A percentile compares a stretch with the other conserved stretches of the same genome.
These are phyloP conservation scores for Neurospora sp. DNA, from an alignment of 495 filamentous ascomycete genomes.

Conservation along the genomic window DNA sequence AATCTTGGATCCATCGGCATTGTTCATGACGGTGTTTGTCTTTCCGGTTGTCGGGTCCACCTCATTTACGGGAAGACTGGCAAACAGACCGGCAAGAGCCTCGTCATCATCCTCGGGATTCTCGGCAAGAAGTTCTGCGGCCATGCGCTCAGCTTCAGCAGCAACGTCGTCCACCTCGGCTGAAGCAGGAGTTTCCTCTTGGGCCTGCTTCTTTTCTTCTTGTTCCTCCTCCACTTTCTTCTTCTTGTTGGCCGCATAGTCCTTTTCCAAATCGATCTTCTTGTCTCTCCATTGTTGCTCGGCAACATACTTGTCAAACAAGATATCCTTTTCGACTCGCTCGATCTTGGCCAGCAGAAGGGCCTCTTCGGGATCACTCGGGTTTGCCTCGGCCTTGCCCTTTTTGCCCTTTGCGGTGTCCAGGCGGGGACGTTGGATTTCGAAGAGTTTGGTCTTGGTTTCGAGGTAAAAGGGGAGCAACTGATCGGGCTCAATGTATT, in stretches of 20 bases:
- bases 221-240: conserved; percentile 22
- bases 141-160: conserved; percentile 40
- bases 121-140: conserved; percentile 39
- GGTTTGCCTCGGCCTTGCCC: conserved; percentile 10
- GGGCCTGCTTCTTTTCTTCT: conserved; percentile 16
- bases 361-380: conserved; percentile 40
- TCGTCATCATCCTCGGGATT: conserved; percentile 43
- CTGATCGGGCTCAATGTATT: conserved; percentile 59
- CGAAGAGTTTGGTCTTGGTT: conserved; percentile 58
- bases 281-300: conserved; percentile 62
- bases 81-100: conserved; percentile 49
- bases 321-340: conserved; percentile 68
- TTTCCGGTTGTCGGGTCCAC: conserved; percentile 42
- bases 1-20: conserved; percentile 40
- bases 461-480: conserved; percentile 67
- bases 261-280: conserved; percentile 54
- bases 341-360: conserved; percentile 62
- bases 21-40: conserved; percentile 40
- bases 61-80: conserved; percentile 57
- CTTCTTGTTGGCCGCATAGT: conserved; percentile 34
- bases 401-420: conserved; percentile 37
- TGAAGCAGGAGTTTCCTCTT: conserved; percentile 6
- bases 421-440: conserved; percentile 53
- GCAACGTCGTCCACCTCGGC: conserved; percentile 37
- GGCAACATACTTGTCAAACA: conserved; percentile 74